Base-by-base conservation (phyloP, 345 rosid species). In the Melastoma malabathricum region DNA sequence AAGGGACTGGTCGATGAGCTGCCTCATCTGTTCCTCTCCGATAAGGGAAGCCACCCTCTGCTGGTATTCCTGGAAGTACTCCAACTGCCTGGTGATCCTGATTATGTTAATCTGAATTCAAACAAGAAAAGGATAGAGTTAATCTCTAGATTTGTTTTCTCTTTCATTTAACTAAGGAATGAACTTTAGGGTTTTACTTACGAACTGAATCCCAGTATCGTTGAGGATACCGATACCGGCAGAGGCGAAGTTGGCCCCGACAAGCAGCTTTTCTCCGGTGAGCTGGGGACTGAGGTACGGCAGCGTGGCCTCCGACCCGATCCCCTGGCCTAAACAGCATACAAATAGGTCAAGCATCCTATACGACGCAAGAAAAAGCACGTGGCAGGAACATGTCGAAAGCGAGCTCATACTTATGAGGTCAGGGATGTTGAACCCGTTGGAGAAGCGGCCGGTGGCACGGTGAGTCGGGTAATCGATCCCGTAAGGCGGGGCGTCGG, bases 41-140 rank as follows among this genome's bases (percentile, higher is more conserved):
- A 78, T 54, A 13, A 80, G 59, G 15, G 71, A 71, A 18, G 62
- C 59, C 43, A 82, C 63, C 61, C 88, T 69, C 54, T 56, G 74
- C 64, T 82, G 88, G 72, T 86, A 86, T 62, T 75, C 76, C 50
- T 75, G 65, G 59, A 80, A 86, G 66, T 64, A 71, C 50, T 69
- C 61, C 17, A 82, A 53, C 52, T 86, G 95, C 17, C 57, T 66
- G 56, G 38, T 44, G 61, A 86, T 86, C 52, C 90, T 62, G 29
- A 82, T 82, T 16, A 80, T 74, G 68, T 78, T 86, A 18, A 82
- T 8, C 88, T 82, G 72, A 34, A 34, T 31, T 31, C 5, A 31
- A 31, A 31, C 38, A 31, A 31, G 25, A 31, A 5, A 31, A 31
- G 7, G 5, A 31, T 34, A 34, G 25, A 22, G 25, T 22, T 4